phyloP scores from a whole-genome alignment of 805 yeast genomes.

The Teunomyces aglyptinius region DNA sequence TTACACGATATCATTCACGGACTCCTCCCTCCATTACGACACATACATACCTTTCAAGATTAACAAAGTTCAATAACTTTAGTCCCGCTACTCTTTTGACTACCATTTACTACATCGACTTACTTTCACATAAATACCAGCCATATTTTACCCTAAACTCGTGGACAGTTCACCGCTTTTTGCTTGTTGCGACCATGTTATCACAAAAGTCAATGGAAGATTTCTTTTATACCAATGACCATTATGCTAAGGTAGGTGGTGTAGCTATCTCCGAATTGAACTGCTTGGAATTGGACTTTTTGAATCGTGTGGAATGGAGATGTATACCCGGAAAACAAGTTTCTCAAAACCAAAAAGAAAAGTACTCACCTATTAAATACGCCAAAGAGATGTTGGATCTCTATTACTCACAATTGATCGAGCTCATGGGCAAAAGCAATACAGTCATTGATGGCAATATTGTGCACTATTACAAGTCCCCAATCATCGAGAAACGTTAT shows the following conservation, averaged over 20 bases:
- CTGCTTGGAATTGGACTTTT: conserved; percentile 83
- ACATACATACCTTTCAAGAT: conserved; percentile 68
- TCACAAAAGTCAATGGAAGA: conserved; percentile 92
- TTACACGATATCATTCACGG: conserved; percentile 91
- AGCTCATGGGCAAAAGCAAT: conserved; percentile 35
- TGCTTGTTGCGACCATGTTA: conserved; percentile 85
- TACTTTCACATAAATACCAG: conserved; percentile 69
- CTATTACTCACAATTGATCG: conserved; percentile 39
- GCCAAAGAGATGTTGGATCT: conserved; percentile 39
- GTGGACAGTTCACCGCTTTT: conserved; percentile 88
- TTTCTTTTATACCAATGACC: conserved; percentile 88
- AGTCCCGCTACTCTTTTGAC: conserved; percentile 81
- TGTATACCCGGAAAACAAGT: conserved; percentile 40
- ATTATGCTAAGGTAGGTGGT: conserved; percentile 96
- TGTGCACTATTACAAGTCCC: neutral
- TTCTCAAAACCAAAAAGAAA: conserved; percentile 8
- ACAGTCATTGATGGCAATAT: neutral
- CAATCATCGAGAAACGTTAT: neutral
- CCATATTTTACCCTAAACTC: conserved; percentile 82
- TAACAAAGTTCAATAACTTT: conserved; percentile 79
- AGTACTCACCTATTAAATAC: conserved; percentile 22
- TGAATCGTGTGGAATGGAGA: conserved; percentile 72
- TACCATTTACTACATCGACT: conserved; percentile 86
- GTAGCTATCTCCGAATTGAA: conserved; percentile 80
- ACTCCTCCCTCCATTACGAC: conserved; percentile 88